Evolutionary conservation across 331 rosid genomes (phyloP).

Genomic region (Quercus phellos): DNA sequence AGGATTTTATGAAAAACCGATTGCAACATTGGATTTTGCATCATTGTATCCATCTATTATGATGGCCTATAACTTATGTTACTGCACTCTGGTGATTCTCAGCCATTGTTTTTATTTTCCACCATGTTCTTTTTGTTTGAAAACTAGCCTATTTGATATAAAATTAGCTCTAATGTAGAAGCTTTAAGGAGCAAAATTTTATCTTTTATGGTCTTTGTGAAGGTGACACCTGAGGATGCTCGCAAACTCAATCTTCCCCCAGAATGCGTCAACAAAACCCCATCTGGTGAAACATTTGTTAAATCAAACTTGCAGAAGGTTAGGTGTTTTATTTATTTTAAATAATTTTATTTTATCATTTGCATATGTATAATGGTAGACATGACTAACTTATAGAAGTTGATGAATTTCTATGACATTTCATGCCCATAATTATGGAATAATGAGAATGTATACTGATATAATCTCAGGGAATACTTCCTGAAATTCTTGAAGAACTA

Average conservation of each 20-base stretch:
- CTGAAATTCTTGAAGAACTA: conserved; percentile 97
- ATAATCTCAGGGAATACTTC: conserved; percentile 84
- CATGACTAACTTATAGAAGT: conserved; percentile 5
- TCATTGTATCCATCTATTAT: conserved; percentile 95
- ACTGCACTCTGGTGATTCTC: conserved; percentile 87
- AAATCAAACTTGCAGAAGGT: conserved; percentile 83
- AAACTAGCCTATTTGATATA: background rate
- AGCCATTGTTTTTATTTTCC: conserved; percentile 10
- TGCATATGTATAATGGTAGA: background rate
- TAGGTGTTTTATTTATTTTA: background rate
- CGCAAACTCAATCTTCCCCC: conserved; percentile 74
- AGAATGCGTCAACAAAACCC: conserved; percentile 79
- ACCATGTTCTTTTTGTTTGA: background rate
- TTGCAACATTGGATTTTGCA: conserved; percentile 97
- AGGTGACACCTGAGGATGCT: conserved; percentile 86
- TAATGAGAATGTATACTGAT: conserved; percentile 4
- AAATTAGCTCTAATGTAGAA: background rate
- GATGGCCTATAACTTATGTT: conserved; percentile 99
- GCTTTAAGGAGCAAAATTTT: background rate
- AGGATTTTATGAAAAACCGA: conserved; percentile 93
- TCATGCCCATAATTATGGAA: background rate
- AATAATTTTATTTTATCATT: background rate
- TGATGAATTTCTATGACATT: conserved; percentile 16
- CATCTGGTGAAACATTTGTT: conserved; percentile 93
- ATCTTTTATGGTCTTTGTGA: conserved; percentile 23